Percentiles rank a stretch among this genome's conserved stretches.
Conservation (phyloP, 768 basidiomycete species). For the Gautieria morchelliformis region DNA sequence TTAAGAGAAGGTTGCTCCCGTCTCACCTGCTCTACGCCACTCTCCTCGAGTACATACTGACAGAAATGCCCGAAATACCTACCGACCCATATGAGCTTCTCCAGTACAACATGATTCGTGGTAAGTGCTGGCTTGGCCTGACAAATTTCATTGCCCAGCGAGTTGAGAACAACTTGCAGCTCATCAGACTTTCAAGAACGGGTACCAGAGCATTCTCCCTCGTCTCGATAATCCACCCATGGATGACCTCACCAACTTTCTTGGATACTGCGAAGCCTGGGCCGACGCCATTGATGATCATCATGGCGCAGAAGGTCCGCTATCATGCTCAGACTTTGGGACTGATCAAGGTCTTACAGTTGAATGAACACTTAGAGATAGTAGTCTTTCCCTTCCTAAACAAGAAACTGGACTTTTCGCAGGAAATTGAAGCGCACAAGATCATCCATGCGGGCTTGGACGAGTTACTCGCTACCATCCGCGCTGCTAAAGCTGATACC, state of each 20-base stretch:
- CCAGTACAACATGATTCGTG: slow-evolving; percentile 16
- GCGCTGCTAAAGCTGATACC: slow-evolving; percentile 17
- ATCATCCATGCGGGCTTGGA: slow-evolving; percentile 23
- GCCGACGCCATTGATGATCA: slow-evolving; percentile 25
- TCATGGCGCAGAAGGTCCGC: slow-evolving; percentile 25
- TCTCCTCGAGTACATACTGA: too few species aligned
- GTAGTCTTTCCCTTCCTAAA: slow-evolving; percentile 28
- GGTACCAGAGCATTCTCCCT: slow-evolving; percentile 26
- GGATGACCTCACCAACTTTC: slow-evolving; percentile 29
- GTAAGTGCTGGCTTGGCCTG: not conserved
- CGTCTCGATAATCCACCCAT: slow-evolving; percentile 26
- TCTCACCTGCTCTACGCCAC: too few species aligned
- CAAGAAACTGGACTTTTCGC: slow-evolving; percentile 28
- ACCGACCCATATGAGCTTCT: slow-evolving; percentile 8
- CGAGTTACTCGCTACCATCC: slow-evolving; percentile 18
- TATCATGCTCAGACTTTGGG: not conserved
- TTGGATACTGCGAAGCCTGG: slow-evolving; percentile 33
- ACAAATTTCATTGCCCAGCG: not conserved
- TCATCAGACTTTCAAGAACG: slow-evolving; percentile 28
- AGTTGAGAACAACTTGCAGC: slow-evolving; percentile 13
- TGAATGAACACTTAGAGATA: slow-evolving; percentile 13
- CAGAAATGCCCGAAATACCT: not conserved
- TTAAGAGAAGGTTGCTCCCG: too few species aligned
- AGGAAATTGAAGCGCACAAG: slow-evolving; percentile 28
- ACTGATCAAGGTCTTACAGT: not conserved